Conservation (phyloP, 129 eudicot genomes). For the Saussurea involucrata region DNA sequence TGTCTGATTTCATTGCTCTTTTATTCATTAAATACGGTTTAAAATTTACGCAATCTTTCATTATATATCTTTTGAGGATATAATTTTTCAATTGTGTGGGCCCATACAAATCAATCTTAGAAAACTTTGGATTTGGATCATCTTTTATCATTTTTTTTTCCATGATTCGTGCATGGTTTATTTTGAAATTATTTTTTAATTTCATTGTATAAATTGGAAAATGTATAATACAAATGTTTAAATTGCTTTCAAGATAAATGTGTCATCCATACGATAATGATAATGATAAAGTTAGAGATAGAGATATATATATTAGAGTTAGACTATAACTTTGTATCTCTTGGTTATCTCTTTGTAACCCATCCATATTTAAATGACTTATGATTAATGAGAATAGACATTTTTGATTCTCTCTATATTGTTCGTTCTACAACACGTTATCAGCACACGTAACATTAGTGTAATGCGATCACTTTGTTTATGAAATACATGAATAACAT, state of each 20-base stretch:
- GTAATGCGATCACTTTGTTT: no score
- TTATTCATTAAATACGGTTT: neutral
- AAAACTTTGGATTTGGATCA: neutral
- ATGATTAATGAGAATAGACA: no score
- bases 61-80: neutral
- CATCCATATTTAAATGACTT: no score
- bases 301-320: no score
- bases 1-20: neutral
- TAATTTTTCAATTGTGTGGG: neutral
- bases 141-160: neutral
- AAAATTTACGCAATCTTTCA: constrained; percentile 9
- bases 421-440: no score
- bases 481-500: no score
- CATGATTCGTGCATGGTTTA: neutral
- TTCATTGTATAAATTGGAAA: neutral
- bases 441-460: no score
- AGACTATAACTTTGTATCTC: no score
- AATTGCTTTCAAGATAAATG: neutral
- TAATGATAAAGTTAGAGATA: no score
- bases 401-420: no score
- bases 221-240: constrained; percentile 3
- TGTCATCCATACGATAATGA: no score
- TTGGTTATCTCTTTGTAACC: no score
- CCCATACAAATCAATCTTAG: neutral
- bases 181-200: neutral